Percentiles rank a stretch among this genome's conserved stretches.
phyloP scores from a whole-genome alignment of 805 yeast species.

The Wickerhamomyces queroliae region DNA sequence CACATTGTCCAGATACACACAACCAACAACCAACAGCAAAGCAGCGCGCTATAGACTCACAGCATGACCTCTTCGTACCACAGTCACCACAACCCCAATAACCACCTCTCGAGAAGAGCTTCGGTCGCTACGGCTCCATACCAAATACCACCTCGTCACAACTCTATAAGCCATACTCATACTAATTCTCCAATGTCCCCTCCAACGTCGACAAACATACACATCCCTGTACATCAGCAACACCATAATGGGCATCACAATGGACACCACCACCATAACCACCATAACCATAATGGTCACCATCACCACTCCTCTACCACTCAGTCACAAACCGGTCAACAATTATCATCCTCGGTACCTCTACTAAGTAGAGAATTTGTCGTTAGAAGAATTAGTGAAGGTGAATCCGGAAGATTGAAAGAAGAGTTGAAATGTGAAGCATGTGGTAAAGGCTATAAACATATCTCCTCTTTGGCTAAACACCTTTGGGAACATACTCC shows the following conservation, averaged over 20 bases:
- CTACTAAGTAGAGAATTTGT: constrained; percentile 59
- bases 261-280: constrained; percentile 5
- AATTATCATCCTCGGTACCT: constrained; percentile 31
- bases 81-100: constrained; percentile 10
- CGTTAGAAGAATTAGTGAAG: constrained; percentile 78
- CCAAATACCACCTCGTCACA: constrained; percentile 25
- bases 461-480: constrained; percentile 80
- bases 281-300: constrained; percentile 4
- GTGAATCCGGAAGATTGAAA: constrained; percentile 78
- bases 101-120: constrained; percentile 27
- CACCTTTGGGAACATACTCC: constrained; percentile 95
- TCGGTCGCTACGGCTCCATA: constrained; percentile 32
- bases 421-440: constrained; percentile 86
- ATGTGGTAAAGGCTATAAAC: constrained; percentile 89
- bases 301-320: constrained; percentile 11
- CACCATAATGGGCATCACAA: constrained; percentile 4
- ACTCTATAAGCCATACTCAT: background rate
- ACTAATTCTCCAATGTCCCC: constrained; percentile 16
- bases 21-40: no score
- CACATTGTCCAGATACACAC: no score
- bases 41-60: background rate
- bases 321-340: background rate
- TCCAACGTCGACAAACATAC: constrained; percentile 12
- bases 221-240: constrained; percentile 11
- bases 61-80: constrained; percentile 2